Evolutionary conservation across 2,329 filamentous ascomycete species (phyloP), one percentile per base, ranked within the genome.

Genomic region (Colletotrichum echinochloae): DNA sequence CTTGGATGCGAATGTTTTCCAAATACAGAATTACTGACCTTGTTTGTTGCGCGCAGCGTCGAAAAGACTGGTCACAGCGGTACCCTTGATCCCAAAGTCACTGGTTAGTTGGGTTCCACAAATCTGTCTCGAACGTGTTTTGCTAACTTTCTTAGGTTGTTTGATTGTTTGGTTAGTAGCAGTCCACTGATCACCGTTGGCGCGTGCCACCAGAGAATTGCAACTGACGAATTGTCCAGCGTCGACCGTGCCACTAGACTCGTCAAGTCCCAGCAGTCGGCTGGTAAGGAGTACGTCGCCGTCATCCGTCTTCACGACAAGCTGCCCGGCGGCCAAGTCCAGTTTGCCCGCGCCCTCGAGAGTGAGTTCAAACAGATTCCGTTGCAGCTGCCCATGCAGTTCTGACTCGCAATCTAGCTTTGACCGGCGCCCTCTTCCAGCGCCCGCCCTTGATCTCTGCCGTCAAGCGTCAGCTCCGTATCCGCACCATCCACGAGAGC

Each of bases 11-110:
- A 30, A 16, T 23, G 26, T 51, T 16, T n/a, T 39, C n/a, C 16
- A 18, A 39, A 54, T 6, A 44, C 18, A 33, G 5, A 28, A 52
- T 12, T 12, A 18, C 60, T 62, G 30, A 54, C 48, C 26, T 44
- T 23, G 8, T 18, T 26, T 48, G 23, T 61, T 56, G 16, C 46
- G 33, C 28, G 48, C 73, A 94, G 93, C 79, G 91, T 92, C 73
- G 95, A 99, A 81, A 98, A 98, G 86, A 99, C 96, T 72, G 96
- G 96, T 76, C 96, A 99, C 89, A 97, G 94, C 76, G 96, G 96
- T 81, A 99, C 96, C 73, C 92, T 99, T 77, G 96, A 99, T 81
- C 95, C 95, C 79, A 98, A 98, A 85, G 96, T 99, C 79, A 99
- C 95, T 59, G 95, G 95, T 71, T 52, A 71, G 68, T 71, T 23